phyloP scores from a whole-genome alignment of 371 early-diverging fungal genomes.

The Haplosporangium sp. region DNA sequence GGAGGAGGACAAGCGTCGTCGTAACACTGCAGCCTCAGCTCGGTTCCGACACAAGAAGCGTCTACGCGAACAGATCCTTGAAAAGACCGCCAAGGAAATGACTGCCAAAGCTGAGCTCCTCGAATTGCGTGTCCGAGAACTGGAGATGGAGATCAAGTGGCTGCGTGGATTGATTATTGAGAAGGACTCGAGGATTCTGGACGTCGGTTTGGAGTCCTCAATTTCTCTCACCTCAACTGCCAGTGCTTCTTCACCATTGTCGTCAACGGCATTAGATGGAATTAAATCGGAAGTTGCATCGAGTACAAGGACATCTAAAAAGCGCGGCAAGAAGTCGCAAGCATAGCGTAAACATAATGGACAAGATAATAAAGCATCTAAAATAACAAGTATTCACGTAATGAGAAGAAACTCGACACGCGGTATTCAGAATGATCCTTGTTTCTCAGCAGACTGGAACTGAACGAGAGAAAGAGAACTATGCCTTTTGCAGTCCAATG shows the following conservation, averaged over 20 bases:
- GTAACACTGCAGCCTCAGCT: slow-evolving; percentile 96
- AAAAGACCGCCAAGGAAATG: slow-evolving; percentile 86
- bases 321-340: slow-evolving; percentile 33
- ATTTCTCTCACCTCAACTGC: not conserved
- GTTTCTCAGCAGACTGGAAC: no score
- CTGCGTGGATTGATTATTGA: slow-evolving; percentile 86
- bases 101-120: slow-evolving; percentile 76
- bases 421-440: no score
- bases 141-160: slow-evolving; percentile 93
- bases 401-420: no score
- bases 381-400: not conserved
- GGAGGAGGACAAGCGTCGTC: slow-evolving; percentile 86
- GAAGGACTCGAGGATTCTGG: slow-evolving; percentile 68
- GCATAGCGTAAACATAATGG: slow-evolving; percentile 11
- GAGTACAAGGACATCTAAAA: slow-evolving; percentile 1
- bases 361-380: slow-evolving; percentile 4
- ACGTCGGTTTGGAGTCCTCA: slow-evolving; percentile 10
- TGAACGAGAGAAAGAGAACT: no score
- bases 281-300: slow-evolving; percentile 13
- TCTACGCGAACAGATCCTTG: slow-evolving; percentile 85
- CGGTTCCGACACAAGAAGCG: slow-evolving; percentile 97
- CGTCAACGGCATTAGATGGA: not conserved
- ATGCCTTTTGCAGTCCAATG: no score
- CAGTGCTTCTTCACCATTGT: not conserved
- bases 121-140: slow-evolving; percentile 79